These are phyloP conservation scores for Dactylellina parvicollis DNA, from an alignment of 2,329 filamentous ascomycete genomes.

Conservation along the genomic window DNA sequence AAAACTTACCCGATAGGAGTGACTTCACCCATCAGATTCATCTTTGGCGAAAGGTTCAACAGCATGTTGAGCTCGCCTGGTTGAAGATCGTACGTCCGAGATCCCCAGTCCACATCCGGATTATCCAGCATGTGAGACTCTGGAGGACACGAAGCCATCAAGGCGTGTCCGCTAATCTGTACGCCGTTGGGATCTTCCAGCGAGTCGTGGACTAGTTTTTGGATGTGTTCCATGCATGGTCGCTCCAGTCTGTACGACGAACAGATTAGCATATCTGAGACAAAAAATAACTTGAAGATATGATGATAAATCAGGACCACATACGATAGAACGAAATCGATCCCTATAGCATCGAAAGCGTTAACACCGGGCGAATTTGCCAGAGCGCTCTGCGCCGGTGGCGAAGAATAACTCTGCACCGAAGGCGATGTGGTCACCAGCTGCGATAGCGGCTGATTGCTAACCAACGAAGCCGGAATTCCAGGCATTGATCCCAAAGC, in stretches of 20 bases:
- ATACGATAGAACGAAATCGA: slow-evolving; percentile 93
- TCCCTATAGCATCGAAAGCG: slow-evolving; percentile 83
- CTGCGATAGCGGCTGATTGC: slow-evolving; percentile 32
- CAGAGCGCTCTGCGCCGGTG: slow-evolving; percentile 13
- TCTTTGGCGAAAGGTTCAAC: slow-evolving; percentile 81
- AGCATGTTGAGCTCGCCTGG: slow-evolving; percentile 81
- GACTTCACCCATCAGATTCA: slow-evolving; percentile 87
- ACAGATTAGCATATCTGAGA: slow-evolving; percentile 11
- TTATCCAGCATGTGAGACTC: slow-evolving; percentile 67
- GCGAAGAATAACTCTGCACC: slow-evolving; percentile 39
- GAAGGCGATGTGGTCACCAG: slow-evolving; percentile 51
- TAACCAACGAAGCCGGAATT: slow-evolving; percentile 56
- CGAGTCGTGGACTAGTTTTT: slow-evolving; percentile 73
- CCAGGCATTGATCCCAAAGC: slow-evolving; percentile 53
- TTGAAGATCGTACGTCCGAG: slow-evolving; percentile 81
- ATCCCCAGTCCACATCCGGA: slow-evolving; percentile 69
- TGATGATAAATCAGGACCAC: slow-evolving; percentile 61
- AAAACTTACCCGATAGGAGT: slow-evolving; percentile 73
- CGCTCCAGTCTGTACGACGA: slow-evolving; percentile 76
- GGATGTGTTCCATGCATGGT: slow-evolving; percentile 91
- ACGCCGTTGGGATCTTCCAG: slow-evolving; percentile 66
- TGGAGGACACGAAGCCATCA: slow-evolving; percentile 92
- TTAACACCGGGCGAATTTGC: slow-evolving; percentile 54
- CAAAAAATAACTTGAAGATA: slow-evolving; percentile 56
- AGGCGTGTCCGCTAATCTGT: slow-evolving; percentile 84